Evolutionary conservation across 257 asterid species (phyloP), one percentile per base, ranked within the genome.

Genomic region (Lithospermum erythrorhizon): DNA sequence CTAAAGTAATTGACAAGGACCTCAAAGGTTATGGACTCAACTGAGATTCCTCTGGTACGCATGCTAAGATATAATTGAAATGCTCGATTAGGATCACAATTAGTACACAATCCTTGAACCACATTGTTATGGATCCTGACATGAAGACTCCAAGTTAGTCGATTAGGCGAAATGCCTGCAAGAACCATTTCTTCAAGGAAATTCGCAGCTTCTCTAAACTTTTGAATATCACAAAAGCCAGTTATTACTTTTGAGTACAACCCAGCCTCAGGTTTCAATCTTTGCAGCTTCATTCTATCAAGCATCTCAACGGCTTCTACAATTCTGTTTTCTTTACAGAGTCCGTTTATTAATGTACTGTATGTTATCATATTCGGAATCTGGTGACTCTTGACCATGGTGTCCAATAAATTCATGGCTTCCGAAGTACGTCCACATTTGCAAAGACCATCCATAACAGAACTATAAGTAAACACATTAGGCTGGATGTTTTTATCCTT

Each of bases 201-300:
- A 70, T 81, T 84, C 27, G 95, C 90, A 13, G 97, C 98, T 76
- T 81, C 87, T 32, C 69, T 76, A 63, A 82, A 89, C 74, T 84
- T 83, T 53, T 64, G 55, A 18, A 64, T 58, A 55, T 80, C 94
- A 69, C 95, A 86, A 68, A 79, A 83, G 32, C 81, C 83, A 61
- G 71, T 73, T 25, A 86, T 77, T 25, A 93, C 63, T 71, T 89
- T 89, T 21, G 83, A 80, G 70, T 86, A 93, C 72, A 89, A 65
- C 47, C 96, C 96, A 0, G 87, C 97, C 72, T 89, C 98, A 19
- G 96, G 96, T 78, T 84, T 84, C 82, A 85, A 70, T 68, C 87
- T 95, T 77, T 86, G 96, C 55, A 93, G 89, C 87, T 89, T 86
- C 89, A 93, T 81, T 61, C 91, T 72, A 64, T 89, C 96, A 61